Evolutionary conservation across 371 early-diverging fungal species (phyloP), one percentile per base, ranked within the genome.

Genomic region (Cokeromyces recurvatus): DNA sequence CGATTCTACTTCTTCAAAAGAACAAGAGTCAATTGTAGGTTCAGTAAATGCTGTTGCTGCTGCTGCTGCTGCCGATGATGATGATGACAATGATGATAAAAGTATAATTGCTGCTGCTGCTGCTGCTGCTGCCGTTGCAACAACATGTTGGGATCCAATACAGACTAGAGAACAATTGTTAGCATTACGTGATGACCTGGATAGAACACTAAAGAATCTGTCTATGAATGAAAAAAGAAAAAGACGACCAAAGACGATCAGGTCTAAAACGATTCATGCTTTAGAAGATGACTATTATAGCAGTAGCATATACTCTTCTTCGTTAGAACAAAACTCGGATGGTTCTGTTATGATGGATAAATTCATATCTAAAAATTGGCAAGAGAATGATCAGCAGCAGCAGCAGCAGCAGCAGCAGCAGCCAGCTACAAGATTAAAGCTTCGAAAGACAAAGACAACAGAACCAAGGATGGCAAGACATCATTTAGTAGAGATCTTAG

Each of bases 401-500:
- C 11, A n/a, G n/a, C n/a, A n/a, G n/a, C n/a, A n/a, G n/a, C n/a
- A n/a, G n/a, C n/a, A n/a, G n/a, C n/a, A n/a, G n/a, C n/a, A n/a
- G n/a, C n/a, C n/a, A n/a, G n/a, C n/a, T n/a, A n/a, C n/a, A n/a
- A n/a, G 46, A 17, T 31, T 32, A 2, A 20, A 40, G 20, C 43
- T 48, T 29, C 32, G 58, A 7, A 45, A 50, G 24, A 43, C 56
- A 2, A 8, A 51, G 27, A 55, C 56, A 31, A n/a, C n/a, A n/a
- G 52, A 51, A 3, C 43, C 43, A 14, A 14, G 31, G 3, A 19
- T 38, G 6, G 47, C 44, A 7, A 46, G 51, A 11, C 63, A 58
- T 8, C 74, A 74, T 53, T 43, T 65, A 12, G 71, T 74, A 0
- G 75, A 71, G 32, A 67, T 74, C 0, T 48, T 71, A 4, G 67